These are phyloP conservation scores for Myriosclerotinia duriaeana DNA, from an alignment of 2,329 filamentous ascomycete genomes.

Conservation along the genomic window DNA sequence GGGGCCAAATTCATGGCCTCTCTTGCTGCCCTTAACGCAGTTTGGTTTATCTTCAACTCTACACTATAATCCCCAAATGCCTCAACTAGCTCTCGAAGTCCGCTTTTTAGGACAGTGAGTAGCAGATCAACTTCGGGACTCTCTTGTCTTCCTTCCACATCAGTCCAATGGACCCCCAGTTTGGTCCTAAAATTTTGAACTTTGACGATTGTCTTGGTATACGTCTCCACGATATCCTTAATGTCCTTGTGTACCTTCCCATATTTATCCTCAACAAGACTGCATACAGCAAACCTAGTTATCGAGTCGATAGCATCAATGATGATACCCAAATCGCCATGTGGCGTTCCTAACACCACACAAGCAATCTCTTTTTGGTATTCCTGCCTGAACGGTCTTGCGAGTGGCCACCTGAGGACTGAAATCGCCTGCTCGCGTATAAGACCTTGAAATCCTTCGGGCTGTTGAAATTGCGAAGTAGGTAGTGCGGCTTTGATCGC, in stretches of 20 bases:
- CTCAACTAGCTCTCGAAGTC: constrained; percentile 63
- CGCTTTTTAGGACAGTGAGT: constrained; percentile 61
- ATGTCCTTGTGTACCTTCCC: constrained; percentile 86
- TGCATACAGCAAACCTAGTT: constrained; percentile 67
- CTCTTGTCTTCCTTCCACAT: constrained; percentile 56
- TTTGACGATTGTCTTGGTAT: constrained; percentile 66
- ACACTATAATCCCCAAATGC: constrained; percentile 73
- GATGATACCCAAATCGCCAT: constrained; percentile 66
- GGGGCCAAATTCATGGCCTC: constrained; percentile 49
- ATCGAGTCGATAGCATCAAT: constrained; percentile 71
- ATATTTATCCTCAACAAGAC: constrained; percentile 76
- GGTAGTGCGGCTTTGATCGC: constrained; percentile 5
- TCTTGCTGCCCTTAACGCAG: constrained; percentile 72
- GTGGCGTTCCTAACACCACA: constrained; percentile 71
- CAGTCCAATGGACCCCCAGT: constrained; percentile 74
- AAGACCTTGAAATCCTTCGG: constrained; percentile 3
- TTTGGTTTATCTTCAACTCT: constrained; percentile 66
- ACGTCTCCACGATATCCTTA: constrained; percentile 67
- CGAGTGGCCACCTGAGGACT: constrained; percentile 53
- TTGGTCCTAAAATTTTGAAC: constrained; percentile 65
- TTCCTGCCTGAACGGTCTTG: constrained; percentile 67
- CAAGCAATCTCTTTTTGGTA: constrained; percentile 64
- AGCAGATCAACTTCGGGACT: constrained; percentile 70
- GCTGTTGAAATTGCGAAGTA: constrained; percentile 1
- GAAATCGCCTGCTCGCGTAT: constrained; percentile 15